These are phyloP conservation scores for Vicia faba DNA, from an alignment of 306 rosid genomes.

Conservation along the genomic window DNA sequence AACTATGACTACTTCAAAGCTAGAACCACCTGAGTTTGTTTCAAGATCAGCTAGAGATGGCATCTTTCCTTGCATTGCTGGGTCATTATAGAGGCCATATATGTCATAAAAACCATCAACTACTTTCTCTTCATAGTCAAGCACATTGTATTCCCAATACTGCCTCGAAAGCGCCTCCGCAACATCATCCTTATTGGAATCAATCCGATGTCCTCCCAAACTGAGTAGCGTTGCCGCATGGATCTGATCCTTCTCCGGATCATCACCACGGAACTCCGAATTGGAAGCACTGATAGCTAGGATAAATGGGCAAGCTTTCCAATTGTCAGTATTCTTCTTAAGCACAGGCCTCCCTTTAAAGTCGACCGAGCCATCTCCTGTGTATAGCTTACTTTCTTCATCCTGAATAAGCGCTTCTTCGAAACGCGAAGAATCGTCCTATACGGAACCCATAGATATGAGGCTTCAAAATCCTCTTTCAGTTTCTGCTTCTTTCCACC, in stretches of 20 bases:
- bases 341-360: too few species aligned
- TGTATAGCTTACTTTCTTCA: too few species aligned
- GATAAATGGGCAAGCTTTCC: too few species aligned
- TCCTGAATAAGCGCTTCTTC: too few species aligned
- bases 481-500: slow-evolving; percentile 85
- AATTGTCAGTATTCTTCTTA: too few species aligned
- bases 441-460: too few species aligned
- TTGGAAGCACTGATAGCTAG: slow-evolving; percentile 98
- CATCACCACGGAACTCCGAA: slow-evolving; percentile 73
- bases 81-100: too few species aligned
- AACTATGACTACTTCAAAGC: slow-evolving; percentile 83
- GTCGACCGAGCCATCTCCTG: too few species aligned
- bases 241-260: slow-evolving; percentile 96
- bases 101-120: slow-evolving; percentile 96
- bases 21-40: slow-evolving; percentile 64
- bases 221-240: slow-evolving; percentile 83
- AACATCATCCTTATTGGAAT: slow-evolving; percentile 55
- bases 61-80: too few species aligned
- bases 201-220: slow-evolving; percentile 63
- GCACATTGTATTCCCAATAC: slow-evolving; percentile 94
- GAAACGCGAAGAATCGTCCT: too few species aligned
- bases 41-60: too few species aligned
- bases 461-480: too few species aligned
- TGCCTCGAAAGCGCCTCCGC: slow-evolving; percentile 82
- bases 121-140: slow-evolving; percentile 90